Percentiles rank a stretch among this genome's conserved stretches.
Evolutionary conservation across 2,329 filamentous ascomycete species (phyloP).

Genomic region (Chalaropsis ovoidea): DNA sequence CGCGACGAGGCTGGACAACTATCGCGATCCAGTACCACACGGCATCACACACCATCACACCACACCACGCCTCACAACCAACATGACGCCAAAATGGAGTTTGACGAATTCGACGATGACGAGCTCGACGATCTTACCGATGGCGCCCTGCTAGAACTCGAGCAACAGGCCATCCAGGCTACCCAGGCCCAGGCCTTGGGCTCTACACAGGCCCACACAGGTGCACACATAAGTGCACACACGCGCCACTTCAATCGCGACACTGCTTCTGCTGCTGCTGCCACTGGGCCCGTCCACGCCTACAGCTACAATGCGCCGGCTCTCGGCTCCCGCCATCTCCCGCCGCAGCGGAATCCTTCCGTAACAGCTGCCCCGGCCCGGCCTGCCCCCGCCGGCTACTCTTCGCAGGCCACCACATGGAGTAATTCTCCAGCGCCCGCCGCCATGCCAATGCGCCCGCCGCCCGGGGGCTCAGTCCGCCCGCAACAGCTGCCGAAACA

Average conservation of each 20-base stretch:
- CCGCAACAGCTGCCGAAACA: conserved; percentile 22
- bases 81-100: conserved; percentile 20
- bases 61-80: background rate
- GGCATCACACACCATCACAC: too few species aligned
- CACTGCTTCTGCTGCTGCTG: conserved; percentile 24
- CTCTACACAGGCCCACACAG: background rate
- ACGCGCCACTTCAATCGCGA: conserved; percentile 18
- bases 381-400: background rate
- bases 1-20: conserved; percentile 10
- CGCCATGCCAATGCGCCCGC: conserved; percentile 2
- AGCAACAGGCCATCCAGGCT: conserved; percentile 52
- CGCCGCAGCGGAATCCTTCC: background rate
- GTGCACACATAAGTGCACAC: background rate
- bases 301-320: conserved; percentile 13
- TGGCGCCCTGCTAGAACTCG: conserved; percentile 50
- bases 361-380: background rate
- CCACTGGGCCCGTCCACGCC: conserved; percentile 13
- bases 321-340: conserved; percentile 8
- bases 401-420: conserved; percentile 1
- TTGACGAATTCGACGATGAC: conserved; percentile 38
- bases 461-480: conserved; percentile 15
- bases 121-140: conserved; percentile 52
- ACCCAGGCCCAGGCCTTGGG: conserved; percentile 39
- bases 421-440: background rate
- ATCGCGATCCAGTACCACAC: background rate